Evolutionary conservation across 768 basidiomycete species (phyloP).

Genomic region (Pleurotus cornucopiae): DNA sequence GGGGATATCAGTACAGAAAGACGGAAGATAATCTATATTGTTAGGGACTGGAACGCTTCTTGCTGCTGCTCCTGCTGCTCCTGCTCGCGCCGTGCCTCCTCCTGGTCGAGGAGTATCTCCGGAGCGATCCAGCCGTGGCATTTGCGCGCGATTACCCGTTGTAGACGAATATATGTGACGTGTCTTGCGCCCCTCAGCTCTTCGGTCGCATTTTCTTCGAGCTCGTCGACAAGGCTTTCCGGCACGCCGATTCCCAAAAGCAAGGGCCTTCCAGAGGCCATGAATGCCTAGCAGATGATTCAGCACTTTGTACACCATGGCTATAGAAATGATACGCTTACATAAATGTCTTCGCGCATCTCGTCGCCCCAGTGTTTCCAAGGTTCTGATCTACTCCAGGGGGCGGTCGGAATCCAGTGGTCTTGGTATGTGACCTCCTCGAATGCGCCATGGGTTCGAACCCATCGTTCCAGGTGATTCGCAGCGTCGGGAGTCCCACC

Average conservation of each 20-base stretch:
- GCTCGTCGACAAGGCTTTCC: conserved; percentile 44
- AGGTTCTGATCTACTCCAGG: conserved; percentile 34
- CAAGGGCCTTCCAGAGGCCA: conserved; percentile 63
- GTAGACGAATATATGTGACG: not conserved
- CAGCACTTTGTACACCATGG: not conserved
- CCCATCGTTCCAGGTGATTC: conserved; percentile 49
- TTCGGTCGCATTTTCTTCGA: conserved; percentile 45
- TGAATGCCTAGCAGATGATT: conserved; percentile 43
- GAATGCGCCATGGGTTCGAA: conserved; percentile 48
- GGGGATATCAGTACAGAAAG: no score
- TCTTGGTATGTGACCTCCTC: conserved; percentile 56
- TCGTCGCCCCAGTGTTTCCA: conserved; percentile 25
- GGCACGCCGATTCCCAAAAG: conserved; percentile 61
- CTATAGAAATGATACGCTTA: conserved; percentile 17
- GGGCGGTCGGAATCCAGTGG: conserved; percentile 60
- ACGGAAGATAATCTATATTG: no score
- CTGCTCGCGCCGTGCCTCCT: no score
- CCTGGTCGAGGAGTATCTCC: no score
- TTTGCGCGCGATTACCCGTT: conserved; percentile 1
- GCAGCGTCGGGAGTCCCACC: conserved; percentile 68
- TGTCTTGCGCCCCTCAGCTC: conserved; percentile 44
- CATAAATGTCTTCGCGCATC: conserved; percentile 60
- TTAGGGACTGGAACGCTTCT: no score
- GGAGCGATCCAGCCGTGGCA: not conserved
- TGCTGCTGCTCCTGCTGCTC: no score